Percentiles rank a stretch among this genome's conserved stretches.
These are phyloP conservation scores for Aspergillus sp. DNA, from an alignment of 2,329 filamentous ascomycete species.

Conservation along the genomic window DNA sequence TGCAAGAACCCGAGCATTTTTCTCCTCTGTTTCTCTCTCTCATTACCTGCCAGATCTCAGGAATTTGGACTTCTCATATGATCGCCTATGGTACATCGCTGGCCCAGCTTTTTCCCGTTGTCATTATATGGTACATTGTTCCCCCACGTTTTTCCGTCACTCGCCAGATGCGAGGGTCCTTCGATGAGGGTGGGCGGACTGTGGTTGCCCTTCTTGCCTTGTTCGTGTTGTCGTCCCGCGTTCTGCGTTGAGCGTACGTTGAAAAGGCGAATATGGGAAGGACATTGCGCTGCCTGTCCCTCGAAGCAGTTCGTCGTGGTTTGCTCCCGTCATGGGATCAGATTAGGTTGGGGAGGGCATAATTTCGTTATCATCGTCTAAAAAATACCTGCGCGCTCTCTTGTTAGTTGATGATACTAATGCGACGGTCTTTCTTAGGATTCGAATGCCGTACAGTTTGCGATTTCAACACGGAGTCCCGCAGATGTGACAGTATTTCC, in stretches of 20 bases:
- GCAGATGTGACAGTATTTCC: constrained; percentile 51
- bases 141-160: neutral
- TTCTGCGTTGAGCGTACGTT: neutral
- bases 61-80: neutral
- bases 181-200: neutral
- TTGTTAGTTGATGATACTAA: constrained; percentile 6
- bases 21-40: neutral
- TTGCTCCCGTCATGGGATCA: neutral
- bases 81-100: neutral
- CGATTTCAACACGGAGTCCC: constrained; percentile 37
- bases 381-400: neutral
- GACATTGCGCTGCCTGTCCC: constrained; percentile 1
- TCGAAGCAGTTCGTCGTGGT: neutral
- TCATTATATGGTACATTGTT: constrained; percentile 11
- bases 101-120: neutral
- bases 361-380: neutral
- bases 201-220: neutral
- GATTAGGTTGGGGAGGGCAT: neutral
- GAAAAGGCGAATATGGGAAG: neutral
- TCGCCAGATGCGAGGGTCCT: neutral
- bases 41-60: neutral
- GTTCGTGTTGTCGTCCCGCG: neutral
- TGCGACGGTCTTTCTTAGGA: neutral
- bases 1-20: constrained; percentile 2
- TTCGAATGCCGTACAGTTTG: constrained; percentile 4